A percentile compares a stretch with the other conserved stretches of the same genome.
phyloP scores from a whole-genome alignment of 2,329 filamentous ascomycete species.

The Clathrospora elynae region DNA sequence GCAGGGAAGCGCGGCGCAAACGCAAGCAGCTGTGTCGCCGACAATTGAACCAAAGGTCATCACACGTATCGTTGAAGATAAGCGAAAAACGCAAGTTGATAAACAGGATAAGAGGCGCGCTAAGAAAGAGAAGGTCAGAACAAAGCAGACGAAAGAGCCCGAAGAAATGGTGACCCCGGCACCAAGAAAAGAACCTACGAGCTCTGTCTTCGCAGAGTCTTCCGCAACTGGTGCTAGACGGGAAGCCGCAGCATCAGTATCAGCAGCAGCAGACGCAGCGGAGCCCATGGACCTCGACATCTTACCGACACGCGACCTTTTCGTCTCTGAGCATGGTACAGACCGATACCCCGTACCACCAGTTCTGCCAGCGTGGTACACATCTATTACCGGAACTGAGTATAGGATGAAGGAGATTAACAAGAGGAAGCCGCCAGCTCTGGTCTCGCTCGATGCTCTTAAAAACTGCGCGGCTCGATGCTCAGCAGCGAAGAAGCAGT shows the following conservation, averaged over 20 bases:
- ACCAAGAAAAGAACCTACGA: not conserved
- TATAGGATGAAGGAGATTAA: slow-evolving; percentile 5
- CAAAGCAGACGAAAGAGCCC: not conserved
- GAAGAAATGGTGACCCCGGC: not conserved
- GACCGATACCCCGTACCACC: slow-evolving; percentile 1
- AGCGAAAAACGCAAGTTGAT: slow-evolving; percentile 2
- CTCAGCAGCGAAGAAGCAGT: slow-evolving; percentile 10
- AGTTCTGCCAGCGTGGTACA: slow-evolving; percentile 22
- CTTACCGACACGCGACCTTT: not conserved
- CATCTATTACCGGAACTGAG: slow-evolving; percentile 7
- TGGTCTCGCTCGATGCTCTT: slow-evolving; percentile 26
- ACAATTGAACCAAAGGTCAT: not conserved
- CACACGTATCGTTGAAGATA: not conserved
- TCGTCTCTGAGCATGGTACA: not conserved
- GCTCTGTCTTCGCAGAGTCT: slow-evolving; percentile 6
- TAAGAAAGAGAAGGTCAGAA: slow-evolving; percentile 5
- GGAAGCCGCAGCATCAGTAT: not conserved
- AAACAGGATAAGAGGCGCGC: not conserved
- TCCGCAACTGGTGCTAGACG: slow-evolving; percentile 4
- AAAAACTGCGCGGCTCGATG: slow-evolving; percentile 33
- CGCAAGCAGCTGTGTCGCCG: not conserved
- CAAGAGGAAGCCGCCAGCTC: slow-evolving; percentile 22
- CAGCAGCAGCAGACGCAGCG: not conserved
- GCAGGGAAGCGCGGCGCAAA: not conserved
- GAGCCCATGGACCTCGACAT: not conserved